Evolutionary conservation across 805 yeast genomes (phyloP).

Genomic region (Torulaspora indica): DNA sequence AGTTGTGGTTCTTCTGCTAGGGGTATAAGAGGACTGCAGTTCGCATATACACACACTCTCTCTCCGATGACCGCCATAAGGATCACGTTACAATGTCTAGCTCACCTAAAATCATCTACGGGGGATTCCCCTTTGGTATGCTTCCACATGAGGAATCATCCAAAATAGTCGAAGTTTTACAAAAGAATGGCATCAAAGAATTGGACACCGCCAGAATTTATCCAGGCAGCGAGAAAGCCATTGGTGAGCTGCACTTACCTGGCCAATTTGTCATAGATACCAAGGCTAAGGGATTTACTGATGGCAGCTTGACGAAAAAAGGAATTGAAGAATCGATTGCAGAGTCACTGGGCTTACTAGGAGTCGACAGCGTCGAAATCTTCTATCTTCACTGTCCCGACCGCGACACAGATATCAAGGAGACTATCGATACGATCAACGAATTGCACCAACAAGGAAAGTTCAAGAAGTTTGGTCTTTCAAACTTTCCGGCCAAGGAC

Average conservation of each 20-base stretch:
- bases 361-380: constrained; percentile 20
- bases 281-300: constrained; percentile 17
- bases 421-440: constrained; percentile 25
- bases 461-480: constrained; percentile 28
- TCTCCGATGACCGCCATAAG: background rate
- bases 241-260: constrained; percentile 16
- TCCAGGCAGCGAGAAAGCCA: constrained; percentile 19
- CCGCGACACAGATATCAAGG: constrained; percentile 23
- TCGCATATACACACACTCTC: background rate
- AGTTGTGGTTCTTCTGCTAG: background rate
- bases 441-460: constrained; percentile 23
- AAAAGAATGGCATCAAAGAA: constrained; percentile 21
- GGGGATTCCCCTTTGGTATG: constrained; percentile 3
- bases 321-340: constrained; percentile 14
- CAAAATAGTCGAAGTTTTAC: constrained; percentile 9
- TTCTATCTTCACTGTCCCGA: constrained; percentile 29
- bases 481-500: constrained; percentile 23
- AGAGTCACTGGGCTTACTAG: constrained; percentile 15
- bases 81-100: background rate
- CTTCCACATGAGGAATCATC: constrained; percentile 4
- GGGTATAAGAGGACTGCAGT: background rate
- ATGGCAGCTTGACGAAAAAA: constrained; percentile 15
- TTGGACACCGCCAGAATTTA: constrained; percentile 29
- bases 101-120: constrained; percentile 11
- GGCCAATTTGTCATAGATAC: constrained; percentile 20